These are phyloP conservation scores for Irpex sp. DNA, from an alignment of 1,284 basidiomycete genomes.

Conservation along the genomic window DNA sequence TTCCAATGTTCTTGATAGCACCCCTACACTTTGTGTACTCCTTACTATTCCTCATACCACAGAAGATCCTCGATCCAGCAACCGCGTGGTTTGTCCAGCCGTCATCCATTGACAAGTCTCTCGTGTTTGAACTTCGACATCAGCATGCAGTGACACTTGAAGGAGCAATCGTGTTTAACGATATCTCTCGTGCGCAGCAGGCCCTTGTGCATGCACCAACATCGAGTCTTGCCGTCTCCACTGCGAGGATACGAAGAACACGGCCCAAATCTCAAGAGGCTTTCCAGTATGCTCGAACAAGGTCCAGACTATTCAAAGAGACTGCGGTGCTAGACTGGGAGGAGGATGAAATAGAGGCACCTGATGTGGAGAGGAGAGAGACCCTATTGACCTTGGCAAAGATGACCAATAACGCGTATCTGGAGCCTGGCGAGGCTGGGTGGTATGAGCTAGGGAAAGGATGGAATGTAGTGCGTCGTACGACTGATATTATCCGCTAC, in stretches of 20 bases:
- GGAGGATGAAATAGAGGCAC: constrained; percentile 52
- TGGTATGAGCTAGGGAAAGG: constrained; percentile 77
- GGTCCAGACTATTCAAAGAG: constrained; percentile 46
- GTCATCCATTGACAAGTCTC: constrained; percentile 12
- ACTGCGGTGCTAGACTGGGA: constrained; percentile 41
- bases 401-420: constrained; percentile 90
- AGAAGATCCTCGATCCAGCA: neutral
- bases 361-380: constrained; percentile 75
- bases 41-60: neutral
- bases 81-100: neutral
- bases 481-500: neutral
- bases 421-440: constrained; percentile 43
- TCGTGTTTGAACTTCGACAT: constrained; percentile 65
- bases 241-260: constrained; percentile 34
- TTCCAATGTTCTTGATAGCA: neutral
- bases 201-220: neutral
- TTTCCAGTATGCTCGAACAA: constrained; percentile 44
- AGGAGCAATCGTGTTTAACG: constrained; percentile 58
- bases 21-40: neutral
- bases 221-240: constrained; percentile 13
- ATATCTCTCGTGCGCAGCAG: constrained; percentile 35
- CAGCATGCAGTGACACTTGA: constrained; percentile 54
- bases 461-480: constrained; percentile 57
- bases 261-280: constrained; percentile 50
- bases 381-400: constrained; percentile 84